phyloP scores from a whole-genome alignment of 2,329 filamentous ascomycete genomes.

The Ceratocystis eucalypticola region DNA sequence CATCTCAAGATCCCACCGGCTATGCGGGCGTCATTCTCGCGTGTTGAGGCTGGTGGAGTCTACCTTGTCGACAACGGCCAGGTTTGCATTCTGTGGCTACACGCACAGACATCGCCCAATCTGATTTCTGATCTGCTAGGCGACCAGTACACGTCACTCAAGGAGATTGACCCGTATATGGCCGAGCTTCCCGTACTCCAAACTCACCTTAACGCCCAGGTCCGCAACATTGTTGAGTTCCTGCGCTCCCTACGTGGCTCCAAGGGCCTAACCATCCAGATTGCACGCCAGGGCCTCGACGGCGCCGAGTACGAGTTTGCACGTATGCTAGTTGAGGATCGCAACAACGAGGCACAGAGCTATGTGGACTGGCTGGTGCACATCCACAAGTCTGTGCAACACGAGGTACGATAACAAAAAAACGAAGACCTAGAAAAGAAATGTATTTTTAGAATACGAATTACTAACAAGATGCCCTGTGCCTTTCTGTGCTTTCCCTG shows the following conservation, averaged over 20 bases:
- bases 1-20: constrained; percentile 72
- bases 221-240: constrained; percentile 84
- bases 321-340: constrained; percentile 75
- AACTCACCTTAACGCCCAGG: constrained; percentile 87
- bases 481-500: background rate
- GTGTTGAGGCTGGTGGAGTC: constrained; percentile 81
- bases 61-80: constrained; percentile 96
- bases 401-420: constrained; percentile 46
- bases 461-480: background rate
- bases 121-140: constrained; percentile 85
- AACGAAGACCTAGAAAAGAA: no score
- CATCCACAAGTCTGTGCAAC: constrained; percentile 80
- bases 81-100: constrained; percentile 80
- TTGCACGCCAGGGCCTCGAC: constrained; percentile 84
- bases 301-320: constrained; percentile 96
- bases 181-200: constrained; percentile 70
- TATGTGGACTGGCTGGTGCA: constrained; percentile 98
- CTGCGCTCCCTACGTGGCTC: constrained; percentile 66
- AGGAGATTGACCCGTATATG: constrained; percentile 66
- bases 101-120: constrained; percentile 83
- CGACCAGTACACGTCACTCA: constrained; percentile 49
- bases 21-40: constrained; percentile 70
- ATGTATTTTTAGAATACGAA: no score
- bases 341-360: constrained; percentile 94
- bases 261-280: constrained; percentile 77